Base-by-base conservation (phyloP, 495 filamentous ascomycete species). In the Aspergillus nidulans region DNA sequence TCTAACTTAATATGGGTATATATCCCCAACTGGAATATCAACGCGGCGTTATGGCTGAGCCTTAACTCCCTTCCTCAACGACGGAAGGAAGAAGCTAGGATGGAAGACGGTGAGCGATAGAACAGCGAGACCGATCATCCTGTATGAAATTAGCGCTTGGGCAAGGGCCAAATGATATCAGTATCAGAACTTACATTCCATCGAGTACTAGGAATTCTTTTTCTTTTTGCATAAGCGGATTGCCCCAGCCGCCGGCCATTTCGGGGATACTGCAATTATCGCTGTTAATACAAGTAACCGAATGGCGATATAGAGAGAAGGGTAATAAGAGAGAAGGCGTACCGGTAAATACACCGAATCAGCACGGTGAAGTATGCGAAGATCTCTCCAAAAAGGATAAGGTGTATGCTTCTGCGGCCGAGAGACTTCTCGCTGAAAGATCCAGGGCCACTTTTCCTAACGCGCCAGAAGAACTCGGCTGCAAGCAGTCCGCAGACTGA, bases 231-330 rank as follows among this genome's bases (percentile, higher is more conserved):
- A 88, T 88, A 57, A 87, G 75, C 0, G 73, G 62, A 63, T 81
- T 85, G 5, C 82, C 81, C 84, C 85, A 89, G 10, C 86, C 86
- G 9, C 82, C 84, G 5, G 80, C 77, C 81, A 88, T 85, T 65
- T 65, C 63, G 16, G 63, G 63, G 19, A 65, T 60, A 59, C 63
- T 65, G 16, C 21, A 19, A 18, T 1, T 6, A 16, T 32, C 23
- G 50, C 10, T 18, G 15, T 49, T n/a, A 60, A 13, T 18, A 52
- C 52, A 15, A 5, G 19, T n/a, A n/a, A n/a, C n/a, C n/a, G n/a
- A n/a, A n/a, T n/a, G n/a, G n/a, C n/a, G n/a, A n/a, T n/a, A n/a
- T n/a, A n/a, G n/a, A n/a, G n/a, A n/a, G n/a, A n/a, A n/a, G n/a
- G n/a, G n/a, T n/a, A n/a, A n/a, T n/a, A n/a, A n/a, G 4, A 23